Conservation (phyloP, 768 basidiomycete species). For the Pleurotus citrinopileatus region DNA sequence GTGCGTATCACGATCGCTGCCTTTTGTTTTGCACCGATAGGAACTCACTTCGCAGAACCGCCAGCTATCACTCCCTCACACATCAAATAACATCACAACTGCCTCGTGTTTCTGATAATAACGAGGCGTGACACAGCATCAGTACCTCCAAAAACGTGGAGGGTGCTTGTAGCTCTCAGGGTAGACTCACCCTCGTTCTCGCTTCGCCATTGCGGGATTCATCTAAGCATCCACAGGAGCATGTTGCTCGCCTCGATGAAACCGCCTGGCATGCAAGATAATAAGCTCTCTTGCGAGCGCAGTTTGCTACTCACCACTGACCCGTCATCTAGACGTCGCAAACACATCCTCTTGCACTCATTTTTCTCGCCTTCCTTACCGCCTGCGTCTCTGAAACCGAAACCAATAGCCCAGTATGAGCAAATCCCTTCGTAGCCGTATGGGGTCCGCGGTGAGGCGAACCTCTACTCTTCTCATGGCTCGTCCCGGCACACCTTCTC, state of each 20-base stretch:
- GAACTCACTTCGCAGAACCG: neutral
- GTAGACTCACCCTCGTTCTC: neutral
- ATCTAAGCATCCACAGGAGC: slow-evolving; percentile 3
- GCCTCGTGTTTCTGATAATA: slow-evolving; percentile 10
- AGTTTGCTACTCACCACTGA: slow-evolving; percentile 11
- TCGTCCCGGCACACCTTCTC: slow-evolving; percentile 28
- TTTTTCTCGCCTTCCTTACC: slow-evolving; percentile 12
- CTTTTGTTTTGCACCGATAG: neutral
- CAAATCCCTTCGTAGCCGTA: slow-evolving; percentile 54
- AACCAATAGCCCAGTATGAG: slow-evolving; percentile 21
- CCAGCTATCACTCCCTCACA: neutral
- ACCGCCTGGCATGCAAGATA: slow-evolving; percentile 42
- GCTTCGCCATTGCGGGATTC: slow-evolving; percentile 6
- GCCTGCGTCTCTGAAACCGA: slow-evolving; percentile 6
- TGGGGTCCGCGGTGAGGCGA: slow-evolving; percentile 59
- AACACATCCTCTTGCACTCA: slow-evolving; percentile 13
- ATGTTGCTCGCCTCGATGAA: slow-evolving; percentile 36
- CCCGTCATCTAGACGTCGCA: slow-evolving; percentile 14
- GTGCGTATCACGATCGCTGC: neutral
- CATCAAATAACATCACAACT: neutral
- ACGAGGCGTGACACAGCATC: neutral
- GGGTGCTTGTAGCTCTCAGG: slow-evolving; percentile 1
- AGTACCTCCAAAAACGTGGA: slow-evolving; percentile 2
- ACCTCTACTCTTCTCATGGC: slow-evolving; percentile 54
- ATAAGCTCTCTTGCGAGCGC: slow-evolving; percentile 20